A percentile compares a stretch with the other conserved stretches of the same genome.
Conservation (phyloP, 148 eudicot genomes). For the Rhododendron williamsianum region DNA sequence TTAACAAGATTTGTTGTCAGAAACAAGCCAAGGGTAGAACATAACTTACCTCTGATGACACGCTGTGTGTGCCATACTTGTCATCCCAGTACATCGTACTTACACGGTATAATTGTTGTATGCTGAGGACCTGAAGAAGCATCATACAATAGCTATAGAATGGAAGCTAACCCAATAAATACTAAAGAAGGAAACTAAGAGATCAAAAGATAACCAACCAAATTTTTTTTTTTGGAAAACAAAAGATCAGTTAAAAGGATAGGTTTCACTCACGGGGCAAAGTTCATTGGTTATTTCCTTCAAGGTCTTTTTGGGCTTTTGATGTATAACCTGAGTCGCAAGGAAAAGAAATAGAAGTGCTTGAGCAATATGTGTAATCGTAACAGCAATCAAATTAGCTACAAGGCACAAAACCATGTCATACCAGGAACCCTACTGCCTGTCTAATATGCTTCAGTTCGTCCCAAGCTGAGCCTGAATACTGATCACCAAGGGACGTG, state of each 20-base stretch:
- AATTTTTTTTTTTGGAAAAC: background rate
- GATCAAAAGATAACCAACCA: background rate
- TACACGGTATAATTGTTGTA: constrained; percentile 88
- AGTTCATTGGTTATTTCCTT: constrained; percentile 89
- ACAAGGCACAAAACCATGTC: constrained; percentile 15
- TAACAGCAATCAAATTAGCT: background rate
- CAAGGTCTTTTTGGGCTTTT: constrained; percentile 92
- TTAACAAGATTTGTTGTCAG: background rate
- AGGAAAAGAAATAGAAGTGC: constrained; percentile 1
- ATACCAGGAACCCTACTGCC: constrained; percentile 94
- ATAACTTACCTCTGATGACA: constrained; percentile 85
- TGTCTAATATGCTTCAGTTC: constrained; percentile 96
- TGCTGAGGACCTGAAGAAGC: constrained; percentile 71
- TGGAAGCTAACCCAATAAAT: background rate
- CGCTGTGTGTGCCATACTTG: constrained; percentile 79
- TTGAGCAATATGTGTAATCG: background rate
- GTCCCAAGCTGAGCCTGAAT: constrained; percentile 93
- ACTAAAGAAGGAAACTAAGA: background rate
- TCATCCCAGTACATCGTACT: constrained; percentile 99
- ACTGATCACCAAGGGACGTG: constrained; percentile 39
- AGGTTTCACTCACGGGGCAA: constrained; percentile 63
- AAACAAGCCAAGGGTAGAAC: constrained; percentile 1
- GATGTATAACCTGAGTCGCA: constrained; percentile 80
- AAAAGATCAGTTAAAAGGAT: background rate
- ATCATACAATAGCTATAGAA: constrained; percentile 8